Base-by-base conservation (phyloP, 768 basidiomycete species). In the Russula griseocarnosa region DNA sequence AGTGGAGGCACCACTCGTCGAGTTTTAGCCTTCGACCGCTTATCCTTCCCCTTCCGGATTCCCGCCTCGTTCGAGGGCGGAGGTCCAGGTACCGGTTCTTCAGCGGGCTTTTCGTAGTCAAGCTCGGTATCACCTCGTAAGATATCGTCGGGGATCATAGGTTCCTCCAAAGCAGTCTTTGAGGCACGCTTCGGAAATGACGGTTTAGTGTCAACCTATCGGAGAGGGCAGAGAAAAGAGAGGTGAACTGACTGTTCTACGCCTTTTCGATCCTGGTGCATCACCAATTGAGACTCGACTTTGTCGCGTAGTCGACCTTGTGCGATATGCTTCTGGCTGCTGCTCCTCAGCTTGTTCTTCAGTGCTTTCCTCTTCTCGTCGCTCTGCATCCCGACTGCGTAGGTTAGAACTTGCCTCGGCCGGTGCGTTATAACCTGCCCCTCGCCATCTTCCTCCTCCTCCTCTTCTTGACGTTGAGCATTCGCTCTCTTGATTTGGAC, bases 391-490 rank as follows among this genome's bases (percentile, higher is more conserved):
- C 42, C 36, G 50, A 22, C n/a, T 30, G n/a, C 9, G 56, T 20
- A 4, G n/a, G 28, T 3, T 36, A 18, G 6, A 13, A 7, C 11
- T 7, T 44, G 55, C 30, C 26, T 11, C 51, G 11, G 32, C 24
- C 4, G 32, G 6, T 47, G 26, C 28, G 8, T 18, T 46, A n/a
- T 22, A 2, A 4, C 14, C 24, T 32, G 51, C 13, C 26, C n/a
- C 22, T 5, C 54, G 16, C n/a, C 62, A 16, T 61, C 56, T 0
- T 10, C 60, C 13, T 56, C 63, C 28, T 68, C 67, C 1, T 65
- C 64, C 16, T 62, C 65, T 42, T 56, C 56, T 57, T 61, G 55
- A 20, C 44, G 59, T 26, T 40, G 64, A 16, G 18, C 20, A 28
- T 61, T 11, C 7, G 2, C 22, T 44, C 30, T 51, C 24, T 20